Evolutionary conservation across 1,139 yeast species (phyloP).

Genomic region (Ogataea hybrid): DNA sequence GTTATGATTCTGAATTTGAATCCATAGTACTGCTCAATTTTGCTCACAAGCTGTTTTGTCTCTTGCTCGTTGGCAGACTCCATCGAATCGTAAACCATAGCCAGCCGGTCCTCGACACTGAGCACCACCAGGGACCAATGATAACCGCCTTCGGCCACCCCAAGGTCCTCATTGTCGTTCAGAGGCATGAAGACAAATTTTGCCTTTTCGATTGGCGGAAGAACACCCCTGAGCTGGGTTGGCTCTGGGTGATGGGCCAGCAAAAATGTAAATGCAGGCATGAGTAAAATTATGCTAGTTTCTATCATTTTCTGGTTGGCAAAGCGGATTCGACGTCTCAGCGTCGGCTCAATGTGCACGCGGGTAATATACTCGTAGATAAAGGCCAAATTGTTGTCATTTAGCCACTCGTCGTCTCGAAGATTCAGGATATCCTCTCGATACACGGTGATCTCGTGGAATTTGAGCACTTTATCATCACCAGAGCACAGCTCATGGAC

Average conservation of each 20-base stretch:
- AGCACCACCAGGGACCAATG: conserved; percentile 56
- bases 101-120: conserved; percentile 36
- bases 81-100: conserved; percentile 47
- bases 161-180: conserved; percentile 50
- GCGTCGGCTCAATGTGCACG: conserved; percentile 29
- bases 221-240: conserved; percentile 35
- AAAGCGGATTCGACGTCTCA: conserved; percentile 24
- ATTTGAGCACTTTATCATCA: conserved; percentile 44
- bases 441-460: conserved; percentile 44
- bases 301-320: conserved; percentile 21
- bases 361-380: conserved; percentile 57
- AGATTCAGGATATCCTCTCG: conserved; percentile 45
- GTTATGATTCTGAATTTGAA: conserved; percentile 19
- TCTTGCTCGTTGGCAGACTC: conserved; percentile 39
- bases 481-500: conserved; percentile 2
- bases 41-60: conserved; percentile 34
- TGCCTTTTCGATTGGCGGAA: conserved; percentile 42
- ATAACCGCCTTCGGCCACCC: conserved; percentile 47
- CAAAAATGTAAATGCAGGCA: conserved; percentile 34
- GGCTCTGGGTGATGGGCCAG: conserved; percentile 33
- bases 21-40: conserved; percentile 34
- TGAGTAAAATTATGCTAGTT: conserved; percentile 25
- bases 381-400: conserved; percentile 67
- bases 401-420: conserved; percentile 64
- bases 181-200: conserved; percentile 49